A percentile compares a stretch with the other conserved stretches of the same genome.
Conservation (phyloP, 2,329 filamentous ascomycete species). For the Fusarium sp. region DNA sequence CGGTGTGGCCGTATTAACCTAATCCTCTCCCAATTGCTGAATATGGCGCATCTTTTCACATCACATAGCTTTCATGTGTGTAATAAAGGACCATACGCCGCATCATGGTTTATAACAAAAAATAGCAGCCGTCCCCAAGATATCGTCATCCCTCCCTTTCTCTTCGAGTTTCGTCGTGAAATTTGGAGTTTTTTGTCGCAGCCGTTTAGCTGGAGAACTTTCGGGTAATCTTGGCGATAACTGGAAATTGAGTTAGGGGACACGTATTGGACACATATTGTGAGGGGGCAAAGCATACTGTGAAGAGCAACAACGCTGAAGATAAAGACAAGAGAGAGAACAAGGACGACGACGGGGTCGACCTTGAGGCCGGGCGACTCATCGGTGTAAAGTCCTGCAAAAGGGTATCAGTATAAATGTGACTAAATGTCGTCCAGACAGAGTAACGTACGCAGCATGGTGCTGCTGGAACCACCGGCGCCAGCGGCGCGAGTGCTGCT, state of each 20-base stretch:
- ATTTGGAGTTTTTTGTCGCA: background rate
- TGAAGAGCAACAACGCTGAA: slow-evolving; percentile 98
- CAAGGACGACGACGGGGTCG: slow-evolving; percentile 96
- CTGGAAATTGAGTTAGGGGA: slow-evolving; percentile 60
- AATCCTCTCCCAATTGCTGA: slow-evolving; percentile 32
- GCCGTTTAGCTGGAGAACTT: slow-evolving; percentile 76
- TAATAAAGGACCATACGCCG: slow-evolving; percentile 34
- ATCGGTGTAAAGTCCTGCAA: slow-evolving; percentile 90
- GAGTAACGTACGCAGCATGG: slow-evolving; percentile 87
- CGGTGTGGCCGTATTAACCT: slow-evolving; percentile 46
- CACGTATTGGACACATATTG: background rate
- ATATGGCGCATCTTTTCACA: slow-evolving; percentile 38
- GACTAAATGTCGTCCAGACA: background rate
- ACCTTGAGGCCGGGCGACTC: slow-evolving; percentile 98
- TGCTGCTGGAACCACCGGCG: slow-evolving; percentile 95
- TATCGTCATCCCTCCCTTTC: slow-evolving; percentile 12
- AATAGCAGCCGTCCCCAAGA: slow-evolving; percentile 31
- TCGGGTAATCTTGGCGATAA: slow-evolving; percentile 95
- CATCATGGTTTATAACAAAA: slow-evolving; percentile 26
- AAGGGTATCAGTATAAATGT: slow-evolving; percentile 45
- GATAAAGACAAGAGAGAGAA: slow-evolving; percentile 97
- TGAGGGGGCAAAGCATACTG: slow-evolving; percentile 70
- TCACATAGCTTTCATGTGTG: slow-evolving; percentile 29
- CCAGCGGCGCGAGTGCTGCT: slow-evolving; percentile 93
- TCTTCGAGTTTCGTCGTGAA: slow-evolving; percentile 13